Percentiles rank a stretch among this genome's conserved stretches.
These are phyloP conservation scores for Vitis vinifera DNA, from an alignment of 164 flowering plant genomes.

Conservation along the genomic window DNA sequence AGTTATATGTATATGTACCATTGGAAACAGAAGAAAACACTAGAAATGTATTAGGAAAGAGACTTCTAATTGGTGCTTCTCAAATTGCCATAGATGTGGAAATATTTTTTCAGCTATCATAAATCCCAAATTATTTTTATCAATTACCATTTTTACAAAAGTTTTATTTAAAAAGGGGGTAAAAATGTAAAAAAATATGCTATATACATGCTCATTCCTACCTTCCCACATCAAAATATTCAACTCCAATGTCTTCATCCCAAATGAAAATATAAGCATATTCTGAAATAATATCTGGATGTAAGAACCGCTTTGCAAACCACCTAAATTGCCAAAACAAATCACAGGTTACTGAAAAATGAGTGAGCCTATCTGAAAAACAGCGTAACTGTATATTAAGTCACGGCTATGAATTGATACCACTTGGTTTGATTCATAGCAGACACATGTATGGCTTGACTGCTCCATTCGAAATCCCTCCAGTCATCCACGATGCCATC, in stretches of 20 bases:
- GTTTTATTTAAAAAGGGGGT: no score
- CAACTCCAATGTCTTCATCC: constrained; percentile 48
- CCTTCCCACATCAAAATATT: constrained; percentile 33
- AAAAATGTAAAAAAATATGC: no score
- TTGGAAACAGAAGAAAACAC: no score
- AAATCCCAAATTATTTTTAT: no score
- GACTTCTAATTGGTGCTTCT: no score
- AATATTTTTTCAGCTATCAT: no score
- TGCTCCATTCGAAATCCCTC: constrained; percentile 41
- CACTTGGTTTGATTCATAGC: constrained; percentile 52
- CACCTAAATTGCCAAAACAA: constrained; percentile 22
- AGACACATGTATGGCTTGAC: constrained; percentile 33
- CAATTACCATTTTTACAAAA: no score
- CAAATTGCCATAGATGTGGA: no score
- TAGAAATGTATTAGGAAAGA: no score
- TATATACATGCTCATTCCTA: constrained; percentile 1
- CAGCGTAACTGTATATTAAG: not conserved
- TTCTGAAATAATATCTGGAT: constrained; percentile 39
- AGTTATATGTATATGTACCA: no score
- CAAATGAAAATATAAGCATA: constrained; percentile 42
- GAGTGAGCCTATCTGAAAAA: not conserved
- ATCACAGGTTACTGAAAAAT: constrained; percentile 1
- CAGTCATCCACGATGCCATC: constrained; percentile 44
- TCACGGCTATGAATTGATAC: constrained; percentile 13
- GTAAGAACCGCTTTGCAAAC: constrained; percentile 45